Conservation (phyloP, 1,284 basidiomycete genomes). For the Takashimella tepidaria region DNA sequence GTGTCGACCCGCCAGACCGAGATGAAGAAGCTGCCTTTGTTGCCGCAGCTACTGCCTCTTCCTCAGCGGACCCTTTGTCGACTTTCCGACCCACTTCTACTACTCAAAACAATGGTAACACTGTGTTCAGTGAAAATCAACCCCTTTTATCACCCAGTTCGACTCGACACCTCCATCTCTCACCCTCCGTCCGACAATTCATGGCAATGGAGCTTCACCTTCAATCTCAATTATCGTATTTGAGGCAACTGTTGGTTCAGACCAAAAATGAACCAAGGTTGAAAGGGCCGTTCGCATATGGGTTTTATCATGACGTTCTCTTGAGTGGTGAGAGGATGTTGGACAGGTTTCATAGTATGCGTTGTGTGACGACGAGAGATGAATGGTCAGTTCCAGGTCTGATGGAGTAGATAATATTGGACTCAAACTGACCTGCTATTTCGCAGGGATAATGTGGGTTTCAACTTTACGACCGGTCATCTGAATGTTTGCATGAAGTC, state of each 20-base stretch:
- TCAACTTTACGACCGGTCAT: too few species aligned
- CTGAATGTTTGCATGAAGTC: too few species aligned
- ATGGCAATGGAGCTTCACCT: constrained; percentile 94
- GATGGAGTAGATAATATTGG: constrained; percentile 2
- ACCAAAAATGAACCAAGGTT: constrained; percentile 88
- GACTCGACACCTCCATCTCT: constrained; percentile 28
- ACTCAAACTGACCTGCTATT: constrained; percentile 2
- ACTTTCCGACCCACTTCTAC: background rate
- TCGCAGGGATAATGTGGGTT: constrained; percentile 29
- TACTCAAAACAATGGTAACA: too few species aligned
- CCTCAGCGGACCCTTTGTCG: background rate
- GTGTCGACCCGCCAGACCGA: constrained; percentile 12
- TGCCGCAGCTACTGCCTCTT: constrained; percentile 3
- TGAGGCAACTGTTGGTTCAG: constrained; percentile 75
- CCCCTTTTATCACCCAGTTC: constrained; percentile 15
- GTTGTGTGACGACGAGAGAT: constrained; percentile 85
- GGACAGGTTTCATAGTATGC: constrained; percentile 83
- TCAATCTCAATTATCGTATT: constrained; percentile 78
- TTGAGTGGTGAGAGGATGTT: constrained; percentile 82
- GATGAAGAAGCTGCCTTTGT: background rate
- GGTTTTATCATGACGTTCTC: constrained; percentile 76
- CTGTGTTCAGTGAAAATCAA: constrained; percentile 7
- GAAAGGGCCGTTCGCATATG: constrained; percentile 84
- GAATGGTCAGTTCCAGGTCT: constrained; percentile 66
- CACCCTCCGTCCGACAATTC: constrained; percentile 61